Evolutionary conservation across 2,329 filamentous ascomycete species (phyloP), one percentile per base, ranked within the genome.

Genomic region (Diaporthe velutina): DNA sequence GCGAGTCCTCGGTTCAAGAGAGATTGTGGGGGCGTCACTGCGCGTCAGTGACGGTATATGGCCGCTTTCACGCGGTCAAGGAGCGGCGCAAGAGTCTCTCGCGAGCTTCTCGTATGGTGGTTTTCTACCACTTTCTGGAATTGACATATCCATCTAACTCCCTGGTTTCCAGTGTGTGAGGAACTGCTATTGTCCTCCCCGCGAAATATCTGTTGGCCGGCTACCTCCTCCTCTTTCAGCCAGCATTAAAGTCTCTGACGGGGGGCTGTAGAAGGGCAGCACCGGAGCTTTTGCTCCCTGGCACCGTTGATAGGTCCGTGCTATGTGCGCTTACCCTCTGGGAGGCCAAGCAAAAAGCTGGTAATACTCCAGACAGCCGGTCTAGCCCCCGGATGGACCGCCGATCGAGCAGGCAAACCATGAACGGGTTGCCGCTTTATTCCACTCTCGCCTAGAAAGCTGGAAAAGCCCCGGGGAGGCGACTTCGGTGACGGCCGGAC

Each of bases 221-320:
- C 76, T 79, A 79, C 79, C 77, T 79, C 78, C 79, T 80, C 76
- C 77, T 74, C 74, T 54, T 73, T 55, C 55, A 58, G 30, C 19
- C 40, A 68, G 42, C 52, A 57, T 45, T 25, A 54, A 52, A 68
- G 55, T 70, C 61, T 60, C 58, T 45, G 67, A 57, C 64, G 67
- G 71, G 60, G 64, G 72, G 70, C 64, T 74, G 73, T 74, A 74
- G 38, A 76, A 58, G 80, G 77, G 74, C 68, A 78, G 76, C 55
- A 22, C 79, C 81, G 82, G 82, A 83, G 82, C 82, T 78, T 80
- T 80, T 78, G 82, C 82, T 83, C 82, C 82, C 78, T 78, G 77
- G 76, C 76, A 74, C 76, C 77, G 78, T 42, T 79, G 78, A 79
- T 79, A 81, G 81, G 81, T 77, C 77, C 78, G 79, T 76, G 78